Conservation (phyloP, 108 stramenopile genomes). For the Cyclotella sp. region DNA sequence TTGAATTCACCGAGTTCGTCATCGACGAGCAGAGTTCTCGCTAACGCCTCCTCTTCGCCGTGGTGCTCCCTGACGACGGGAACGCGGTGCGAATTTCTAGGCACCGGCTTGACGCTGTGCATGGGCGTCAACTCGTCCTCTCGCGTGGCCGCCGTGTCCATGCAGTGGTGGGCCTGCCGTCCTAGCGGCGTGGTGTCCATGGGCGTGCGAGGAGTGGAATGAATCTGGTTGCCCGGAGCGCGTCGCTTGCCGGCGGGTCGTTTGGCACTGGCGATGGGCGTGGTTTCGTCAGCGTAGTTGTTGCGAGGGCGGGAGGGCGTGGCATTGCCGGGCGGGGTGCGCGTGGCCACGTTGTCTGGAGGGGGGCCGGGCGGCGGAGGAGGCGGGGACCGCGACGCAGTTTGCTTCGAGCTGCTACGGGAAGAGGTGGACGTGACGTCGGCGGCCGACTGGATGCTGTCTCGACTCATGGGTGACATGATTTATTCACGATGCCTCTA, state of each 20-base stretch:
- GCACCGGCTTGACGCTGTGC: conserved; percentile 68
- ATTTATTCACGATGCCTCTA: neutral
- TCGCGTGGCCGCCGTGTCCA: neutral
- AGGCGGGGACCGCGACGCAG: neutral
- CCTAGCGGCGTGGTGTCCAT: neutral
- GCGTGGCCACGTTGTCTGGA: neutral
- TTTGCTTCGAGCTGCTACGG: neutral
- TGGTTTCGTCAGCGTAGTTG: conserved; percentile 6
- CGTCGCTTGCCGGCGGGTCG: conserved; percentile 12
- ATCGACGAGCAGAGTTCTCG: neutral
- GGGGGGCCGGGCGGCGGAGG: conserved; percentile 4
- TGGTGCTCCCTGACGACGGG: too few species aligned
- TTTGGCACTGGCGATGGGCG: conserved; percentile 13
- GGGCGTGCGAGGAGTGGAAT: neutral
- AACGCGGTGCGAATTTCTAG: conserved; percentile 28
- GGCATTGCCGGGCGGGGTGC: too few species aligned
- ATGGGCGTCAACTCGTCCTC: conserved; percentile 62
- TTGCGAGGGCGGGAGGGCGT: conserved; percentile 8
- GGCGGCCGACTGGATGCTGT: neutral
- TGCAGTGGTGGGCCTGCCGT: too few species aligned
- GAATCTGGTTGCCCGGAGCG: neutral
- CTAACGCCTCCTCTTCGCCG: too few species aligned
- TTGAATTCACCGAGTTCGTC: neutral
- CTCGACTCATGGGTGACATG: conserved; percentile 5
- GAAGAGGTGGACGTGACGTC: neutral